Evolutionary conservation across 106 monocot species (phyloP), one percentile per base, ranked within the genome.

Genomic region (Dendrobium chrysotoxum): DNA sequence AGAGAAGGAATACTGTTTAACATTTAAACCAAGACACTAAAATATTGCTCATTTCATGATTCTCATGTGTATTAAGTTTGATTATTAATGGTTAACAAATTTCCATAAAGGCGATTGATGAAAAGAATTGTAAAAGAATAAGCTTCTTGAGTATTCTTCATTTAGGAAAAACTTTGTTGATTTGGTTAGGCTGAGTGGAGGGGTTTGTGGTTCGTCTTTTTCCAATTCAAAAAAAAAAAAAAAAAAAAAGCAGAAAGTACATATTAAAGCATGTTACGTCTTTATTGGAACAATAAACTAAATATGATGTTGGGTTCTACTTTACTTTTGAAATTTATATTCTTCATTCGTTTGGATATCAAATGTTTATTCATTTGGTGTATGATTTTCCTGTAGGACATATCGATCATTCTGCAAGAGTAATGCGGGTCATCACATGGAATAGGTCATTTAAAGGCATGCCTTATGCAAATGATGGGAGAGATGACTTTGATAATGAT

Each of bases 371-470:
- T 28, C 70, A 70, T 70, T 61, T 70, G 70, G 35, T 12, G 21
- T 28, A 41, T 74, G 20, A 12, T 25, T 80, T 80, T 74, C 85
- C 75, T 79, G 28, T 81, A 97, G 97, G 92, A 6, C 92, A 92
- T 54, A 91, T 97, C 74, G 94, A 97, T 84, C 97, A 97, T 85
- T 94, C 97, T 75, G 94, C 92, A 40, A 90, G 89, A 85, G 92
- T 97, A 16, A 89, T 94, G 97, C 81, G 84, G 75, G 93, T 95
- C 64, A 98, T 98, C 65, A 98, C 94, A 67, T 98, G 97, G 97
- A 98, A 98, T 83, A 92, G 84, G 75, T 98, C 97, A 54, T 89
- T 94, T 64, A 96, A 90, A 87, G 94, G 89, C 28, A 50, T 88
- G 55, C 84, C 77, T 50, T 83, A 89, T 78, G 75, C 75, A 45